Conservation (phyloP, 345 rosid species). For the Conringia planisiliqua region DNA sequence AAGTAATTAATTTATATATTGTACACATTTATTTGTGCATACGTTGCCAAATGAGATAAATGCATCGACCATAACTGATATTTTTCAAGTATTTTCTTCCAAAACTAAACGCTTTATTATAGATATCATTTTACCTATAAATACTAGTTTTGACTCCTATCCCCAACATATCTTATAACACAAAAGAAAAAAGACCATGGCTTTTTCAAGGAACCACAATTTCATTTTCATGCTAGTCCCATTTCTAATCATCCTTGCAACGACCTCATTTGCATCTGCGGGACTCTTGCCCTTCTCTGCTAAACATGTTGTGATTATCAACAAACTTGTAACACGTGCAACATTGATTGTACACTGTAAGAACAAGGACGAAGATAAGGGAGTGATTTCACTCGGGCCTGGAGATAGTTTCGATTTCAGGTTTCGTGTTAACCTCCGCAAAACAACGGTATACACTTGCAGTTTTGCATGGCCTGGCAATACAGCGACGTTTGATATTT, state of each 20-base stretch:
- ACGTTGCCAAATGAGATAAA: too few species aligned
- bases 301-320: background rate
- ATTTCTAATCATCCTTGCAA: background rate
- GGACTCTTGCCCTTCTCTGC: background rate
- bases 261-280: background rate
- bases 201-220: background rate
- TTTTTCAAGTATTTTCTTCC: too few species aligned
- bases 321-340: background rate
- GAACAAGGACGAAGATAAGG: background rate
- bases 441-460: conserved; percentile 7
- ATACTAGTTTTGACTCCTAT: background rate
- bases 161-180: background rate
- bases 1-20: too few species aligned
- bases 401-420: background rate
- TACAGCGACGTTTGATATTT: background rate
- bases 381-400: background rate
- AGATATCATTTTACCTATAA: background rate
- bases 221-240: background rate
- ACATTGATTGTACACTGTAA: background rate
- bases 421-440: conserved; percentile 8
- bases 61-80: too few species aligned
- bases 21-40: too few species aligned
- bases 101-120: background rate
- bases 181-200: background rate
- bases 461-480: conserved; percentile 6